Evolutionary conservation across 2,329 filamentous ascomycete species (phyloP).

Genomic region (Monilinia polystroma): DNA sequence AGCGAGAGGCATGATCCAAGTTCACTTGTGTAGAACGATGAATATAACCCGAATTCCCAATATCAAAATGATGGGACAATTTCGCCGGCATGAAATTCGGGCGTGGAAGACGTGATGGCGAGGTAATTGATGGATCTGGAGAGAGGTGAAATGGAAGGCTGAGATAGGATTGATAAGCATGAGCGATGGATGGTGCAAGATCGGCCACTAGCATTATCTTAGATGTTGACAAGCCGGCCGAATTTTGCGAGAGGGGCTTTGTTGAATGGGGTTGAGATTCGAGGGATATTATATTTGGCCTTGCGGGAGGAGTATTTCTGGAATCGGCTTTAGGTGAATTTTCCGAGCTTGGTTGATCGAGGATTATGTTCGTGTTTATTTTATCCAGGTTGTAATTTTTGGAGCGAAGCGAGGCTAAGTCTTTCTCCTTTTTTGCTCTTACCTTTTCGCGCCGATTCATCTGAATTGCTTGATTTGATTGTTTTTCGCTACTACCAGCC

Average conservation of each 20-base stretch:
- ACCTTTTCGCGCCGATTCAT: slow-evolving; percentile 33
- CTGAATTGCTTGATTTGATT: background rate
- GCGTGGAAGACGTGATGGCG: background rate
- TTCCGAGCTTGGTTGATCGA: background rate
- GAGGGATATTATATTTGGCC: background rate
- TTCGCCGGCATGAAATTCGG: background rate
- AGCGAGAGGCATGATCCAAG: background rate
- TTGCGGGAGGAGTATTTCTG: background rate
- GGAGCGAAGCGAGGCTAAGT: slow-evolving; percentile 30
- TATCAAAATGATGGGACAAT: background rate
- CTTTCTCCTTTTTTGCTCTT: slow-evolving; percentile 31
- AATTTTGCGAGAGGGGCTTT: background rate
- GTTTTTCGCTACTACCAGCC: background rate
- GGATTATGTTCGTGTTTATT: background rate
- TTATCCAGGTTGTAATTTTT: background rate
- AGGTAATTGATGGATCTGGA: background rate
- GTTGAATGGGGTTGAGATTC: background rate
- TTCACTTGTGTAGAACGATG: slow-evolving; percentile 6
- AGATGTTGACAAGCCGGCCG: background rate
- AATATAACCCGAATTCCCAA: background rate
- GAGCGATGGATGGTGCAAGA: slow-evolving; percentile 5
- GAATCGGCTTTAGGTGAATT: background rate
- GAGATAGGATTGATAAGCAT: background rate
- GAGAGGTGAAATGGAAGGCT: background rate
- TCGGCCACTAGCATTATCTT: slow-evolving; percentile 8